Percentiles rank a stretch among this genome's conserved stretches.
Evolutionary conservation across 2,329 filamentous ascomycete species (phyloP).

Genomic region (Claviceps pusilla): DNA sequence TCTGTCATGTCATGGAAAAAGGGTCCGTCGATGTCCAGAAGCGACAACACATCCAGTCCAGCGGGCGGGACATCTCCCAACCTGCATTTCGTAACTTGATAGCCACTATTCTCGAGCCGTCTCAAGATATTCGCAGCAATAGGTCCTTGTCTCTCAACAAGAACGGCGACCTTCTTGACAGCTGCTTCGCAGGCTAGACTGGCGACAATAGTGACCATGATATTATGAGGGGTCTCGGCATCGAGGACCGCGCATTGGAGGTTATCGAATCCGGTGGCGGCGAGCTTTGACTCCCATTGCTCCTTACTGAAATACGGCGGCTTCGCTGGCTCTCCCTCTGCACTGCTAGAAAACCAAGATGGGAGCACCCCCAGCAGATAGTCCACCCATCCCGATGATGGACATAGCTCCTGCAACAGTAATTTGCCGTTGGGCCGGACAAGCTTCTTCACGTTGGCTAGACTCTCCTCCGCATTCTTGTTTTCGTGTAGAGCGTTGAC

Average conservation of each 20-base stretch:
- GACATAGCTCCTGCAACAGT: background rate
- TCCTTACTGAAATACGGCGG: background rate
- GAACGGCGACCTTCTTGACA: background rate
- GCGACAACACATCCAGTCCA: background rate
- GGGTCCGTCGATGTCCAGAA: background rate
- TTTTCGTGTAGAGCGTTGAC: background rate
- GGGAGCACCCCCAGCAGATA: background rate
- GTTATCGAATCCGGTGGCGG: background rate
- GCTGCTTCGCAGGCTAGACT: background rate
- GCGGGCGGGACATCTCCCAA: background rate
- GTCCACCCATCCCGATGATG: background rate
- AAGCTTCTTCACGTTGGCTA: background rate
- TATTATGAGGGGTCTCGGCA: background rate
- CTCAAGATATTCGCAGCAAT: background rate
- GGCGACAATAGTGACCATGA: background rate
- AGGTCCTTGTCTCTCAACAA: background rate
- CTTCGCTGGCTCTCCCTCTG: background rate
- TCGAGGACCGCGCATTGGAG: background rate
- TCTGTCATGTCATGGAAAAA: constrained; percentile 8
- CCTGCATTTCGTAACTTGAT: background rate
- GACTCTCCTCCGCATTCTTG: background rate
- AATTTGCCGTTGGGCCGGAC: background rate
- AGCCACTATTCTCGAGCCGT: background rate
- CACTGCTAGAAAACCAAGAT: background rate
- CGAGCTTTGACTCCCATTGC: background rate